Conservation (phyloP, 495 filamentous ascomycete genomes). For the Aspergillus baeticus region DNA sequence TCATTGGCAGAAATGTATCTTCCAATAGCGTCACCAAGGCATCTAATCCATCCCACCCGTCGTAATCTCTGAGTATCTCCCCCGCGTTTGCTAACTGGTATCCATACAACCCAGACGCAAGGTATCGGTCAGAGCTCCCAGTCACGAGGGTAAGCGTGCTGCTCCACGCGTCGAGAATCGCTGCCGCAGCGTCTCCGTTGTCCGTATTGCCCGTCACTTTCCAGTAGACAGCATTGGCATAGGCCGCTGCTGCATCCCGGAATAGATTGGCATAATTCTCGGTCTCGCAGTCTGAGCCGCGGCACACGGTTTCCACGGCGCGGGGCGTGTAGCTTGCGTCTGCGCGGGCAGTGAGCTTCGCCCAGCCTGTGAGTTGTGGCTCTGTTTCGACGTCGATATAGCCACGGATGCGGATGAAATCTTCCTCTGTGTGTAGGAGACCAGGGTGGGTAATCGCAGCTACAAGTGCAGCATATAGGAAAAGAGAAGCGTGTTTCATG, state of each 20-base stretch:
- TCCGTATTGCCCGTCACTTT: conserved; percentile 31
- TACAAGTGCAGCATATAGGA: conserved; percentile 5
- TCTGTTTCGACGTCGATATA: conserved; percentile 25
- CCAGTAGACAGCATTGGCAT: conserved; percentile 40
- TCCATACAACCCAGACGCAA: conserved; percentile 45
- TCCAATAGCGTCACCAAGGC: conserved; percentile 28
- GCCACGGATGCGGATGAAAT: conserved; percentile 33
- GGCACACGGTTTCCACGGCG: conserved; percentile 21
- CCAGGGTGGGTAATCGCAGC: conserved; percentile 30
- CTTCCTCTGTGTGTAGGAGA: conserved; percentile 35
- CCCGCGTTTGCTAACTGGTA: conserved; percentile 47
- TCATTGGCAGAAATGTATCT: conserved; percentile 36
- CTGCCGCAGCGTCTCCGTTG: conserved; percentile 33
- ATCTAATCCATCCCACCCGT: conserved; percentile 26
- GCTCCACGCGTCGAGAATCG: conserved; percentile 40
- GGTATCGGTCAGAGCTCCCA: conserved; percentile 37
- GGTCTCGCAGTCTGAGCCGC: conserved; percentile 25
- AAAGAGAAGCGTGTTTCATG: too few relatives aligned
- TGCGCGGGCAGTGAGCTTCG: conserved; percentile 25
- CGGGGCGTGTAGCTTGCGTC: background rate
- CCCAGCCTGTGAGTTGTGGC: conserved; percentile 38
- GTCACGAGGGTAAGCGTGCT: conserved; percentile 31
- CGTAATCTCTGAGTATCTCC: conserved; percentile 40
- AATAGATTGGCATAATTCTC: conserved; percentile 42
- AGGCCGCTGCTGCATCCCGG: conserved; percentile 38